phyloP scores from a whole-genome alignment of 2,329 filamentous ascomycete species.

The Dactylella cylindrospora region DNA sequence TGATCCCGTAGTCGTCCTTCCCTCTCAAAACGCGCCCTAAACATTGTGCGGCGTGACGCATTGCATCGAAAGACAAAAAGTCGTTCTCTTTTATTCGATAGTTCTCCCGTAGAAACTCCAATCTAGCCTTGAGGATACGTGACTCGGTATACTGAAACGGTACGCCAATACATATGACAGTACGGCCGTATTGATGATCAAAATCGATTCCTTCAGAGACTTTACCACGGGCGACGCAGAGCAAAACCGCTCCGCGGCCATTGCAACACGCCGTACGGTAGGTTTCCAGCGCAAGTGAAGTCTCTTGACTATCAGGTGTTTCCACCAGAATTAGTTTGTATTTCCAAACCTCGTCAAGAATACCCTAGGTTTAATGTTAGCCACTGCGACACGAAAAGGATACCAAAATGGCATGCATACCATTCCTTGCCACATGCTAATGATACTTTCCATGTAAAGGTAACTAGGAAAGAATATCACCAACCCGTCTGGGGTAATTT shows the following conservation, averaged over 20 bases:
- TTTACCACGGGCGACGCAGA: constrained; percentile 95
- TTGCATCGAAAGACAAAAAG: constrained; percentile 96
- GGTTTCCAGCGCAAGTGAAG: constrained; percentile 89
- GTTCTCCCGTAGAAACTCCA: constrained; percentile 95
- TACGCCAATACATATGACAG: constrained; percentile 92
- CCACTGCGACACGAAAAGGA: not conserved
- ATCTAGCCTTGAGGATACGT: constrained; percentile 87
- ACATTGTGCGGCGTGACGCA: constrained; percentile 98
- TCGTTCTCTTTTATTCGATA: constrained; percentile 97
- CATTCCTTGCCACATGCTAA: constrained; percentile 99
- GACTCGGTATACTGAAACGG: constrained; percentile 99
- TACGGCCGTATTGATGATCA: constrained; percentile 95
- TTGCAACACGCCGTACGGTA: constrained; percentile 98
- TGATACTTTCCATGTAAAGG: constrained; percentile 98
- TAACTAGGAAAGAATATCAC: constrained; percentile 99
- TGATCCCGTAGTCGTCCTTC: constrained; percentile 99
- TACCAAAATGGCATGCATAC: constrained; percentile 26
- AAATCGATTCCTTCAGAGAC: constrained; percentile 99
- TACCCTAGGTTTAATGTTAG: constrained; percentile 57
- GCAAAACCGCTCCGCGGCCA: constrained; percentile 84
- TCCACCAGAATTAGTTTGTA: constrained; percentile 98
- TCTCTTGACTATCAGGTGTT: constrained; percentile 96
- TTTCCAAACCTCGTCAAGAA: constrained; percentile 96
- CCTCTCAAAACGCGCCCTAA: constrained; percentile 89
- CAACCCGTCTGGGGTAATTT: constrained; percentile 92